Conservation (phyloP, 2,329 filamentous ascomycete species). For the Aspergillus quadricinctus region DNA sequence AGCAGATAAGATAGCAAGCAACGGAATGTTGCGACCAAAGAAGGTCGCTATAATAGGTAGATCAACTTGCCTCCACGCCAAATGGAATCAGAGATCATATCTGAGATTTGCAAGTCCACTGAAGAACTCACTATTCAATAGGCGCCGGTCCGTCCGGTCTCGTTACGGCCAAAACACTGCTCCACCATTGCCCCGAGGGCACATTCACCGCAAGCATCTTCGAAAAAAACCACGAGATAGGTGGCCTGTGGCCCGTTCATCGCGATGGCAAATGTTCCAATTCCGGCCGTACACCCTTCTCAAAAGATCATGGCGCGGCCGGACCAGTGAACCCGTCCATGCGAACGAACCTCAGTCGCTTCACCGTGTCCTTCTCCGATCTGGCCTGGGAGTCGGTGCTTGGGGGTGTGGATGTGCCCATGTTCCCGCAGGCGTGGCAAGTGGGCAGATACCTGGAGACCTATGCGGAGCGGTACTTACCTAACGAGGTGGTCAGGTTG, state of each 20-base stretch:
- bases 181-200: slow-evolving; percentile 52
- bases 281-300: too few relatives aligned
- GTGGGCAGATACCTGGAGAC: slow-evolving; percentile 66
- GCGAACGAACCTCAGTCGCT: slow-evolving; percentile 65
- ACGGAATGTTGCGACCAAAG: slow-evolving; percentile 29
- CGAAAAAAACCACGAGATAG: slow-evolving; percentile 61
- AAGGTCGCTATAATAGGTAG: slow-evolving; percentile 52
- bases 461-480: slow-evolving; percentile 59
- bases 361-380: slow-evolving; percentile 62
- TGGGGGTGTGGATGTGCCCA: slow-evolving; percentile 43
- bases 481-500: slow-evolving; percentile 45
- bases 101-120: not conserved
- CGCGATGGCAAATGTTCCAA: slow-evolving; percentile 30
- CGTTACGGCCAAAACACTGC: slow-evolving; percentile 67
- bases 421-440: slow-evolving; percentile 73
- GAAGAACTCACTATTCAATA: slow-evolving; percentile 26
- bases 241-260: slow-evolving; percentile 71
- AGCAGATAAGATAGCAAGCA: not conserved
- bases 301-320: not conserved
- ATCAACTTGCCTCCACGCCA: slow-evolving; percentile 4
- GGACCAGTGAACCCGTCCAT: slow-evolving; percentile 54
- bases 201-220: slow-evolving; percentile 67
- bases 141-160: slow-evolving; percentile 67
- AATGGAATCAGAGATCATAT: not conserved
- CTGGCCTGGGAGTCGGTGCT: slow-evolving; percentile 60